Base-by-base conservation (phyloP, 1,284 basidiomycete genomes). In the Marasmius oreades region DNA sequence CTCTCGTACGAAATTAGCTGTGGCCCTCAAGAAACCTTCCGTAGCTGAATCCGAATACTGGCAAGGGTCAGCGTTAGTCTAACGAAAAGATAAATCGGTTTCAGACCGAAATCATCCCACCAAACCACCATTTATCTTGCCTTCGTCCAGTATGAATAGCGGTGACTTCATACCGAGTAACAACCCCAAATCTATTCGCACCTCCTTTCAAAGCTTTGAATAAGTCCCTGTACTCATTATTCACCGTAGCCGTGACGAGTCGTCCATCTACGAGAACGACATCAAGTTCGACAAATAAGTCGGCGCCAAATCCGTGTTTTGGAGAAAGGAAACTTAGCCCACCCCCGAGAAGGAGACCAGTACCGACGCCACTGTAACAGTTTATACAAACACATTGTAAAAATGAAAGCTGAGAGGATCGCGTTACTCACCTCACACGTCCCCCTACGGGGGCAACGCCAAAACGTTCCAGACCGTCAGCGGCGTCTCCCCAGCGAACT, bases 161-260 rank as follows among this genome's bases (percentile, higher is more conserved):
- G 37, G 69, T 60, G 7, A 77, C 65, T 33, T 71, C 69, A 50
- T 73, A 75, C 18, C 72, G 62, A 18, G 74, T 75, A 20, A 75
- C 74, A 51, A 77, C 74, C 1, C 73, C 74, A 56, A 75, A 74
- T 18, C 73, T 67, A 61, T 71, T 75, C 4, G 67, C 74, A 10
- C 74, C 74, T 5, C 73, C 74, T 59, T 75, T 75, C 52, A 77
- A 62, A 4, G 74, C 73, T 26, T 67, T 66, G 63, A 77, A 75
- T 11, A 77, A 67, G 58, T 76, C 74, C 2, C 68, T 61, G 53
- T 74, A 71, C 52, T 67, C 43, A 53, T 75, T 75, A 2, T 65
- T 70, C 5, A 67, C 69, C 2, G 68, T 73, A 3, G 72, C 74
- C 12, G 74, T 76, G 5, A 76, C 70, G 2, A 73, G 55, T 24